These are phyloP conservation scores for Wickerhamomyces sp. DNA, from an alignment of 1,139 yeast species.

Conservation along the genomic window DNA sequence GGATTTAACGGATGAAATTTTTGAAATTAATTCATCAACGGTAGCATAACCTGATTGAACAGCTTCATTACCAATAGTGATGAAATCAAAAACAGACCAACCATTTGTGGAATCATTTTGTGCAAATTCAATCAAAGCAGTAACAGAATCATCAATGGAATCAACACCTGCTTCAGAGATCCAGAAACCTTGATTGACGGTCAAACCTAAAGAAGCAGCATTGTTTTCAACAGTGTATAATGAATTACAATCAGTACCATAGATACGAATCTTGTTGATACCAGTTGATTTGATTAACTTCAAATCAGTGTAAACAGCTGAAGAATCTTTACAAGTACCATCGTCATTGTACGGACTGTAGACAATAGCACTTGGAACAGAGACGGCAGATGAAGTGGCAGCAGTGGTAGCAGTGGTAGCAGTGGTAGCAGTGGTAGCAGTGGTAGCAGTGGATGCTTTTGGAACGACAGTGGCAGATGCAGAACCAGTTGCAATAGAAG, in stretches of 20 bases:
- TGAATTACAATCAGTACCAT: slow-evolving; percentile 82
- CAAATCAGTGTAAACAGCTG: slow-evolving; percentile 55
- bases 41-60: slow-evolving; percentile 55
- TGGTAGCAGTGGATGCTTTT: slow-evolving; percentile 3
- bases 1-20: slow-evolving; percentile 59
- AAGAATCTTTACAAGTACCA: slow-evolving; percentile 58
- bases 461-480: neutral
- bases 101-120: slow-evolving; percentile 42
- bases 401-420: slow-evolving; percentile 12
- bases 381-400: slow-evolving; percentile 22
- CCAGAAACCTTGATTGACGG: slow-evolving; percentile 86
- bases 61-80: slow-evolving; percentile 89
- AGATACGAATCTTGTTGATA: slow-evolving; percentile 61
- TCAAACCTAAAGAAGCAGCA: slow-evolving; percentile 56
- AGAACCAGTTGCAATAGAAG: slow-evolving; percentile 12
- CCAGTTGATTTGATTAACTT: slow-evolving; percentile 53
- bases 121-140: slow-evolving; percentile 39
- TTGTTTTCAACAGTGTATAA: slow-evolving; percentile 61
- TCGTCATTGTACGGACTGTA: slow-evolving; percentile 78
- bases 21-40: slow-evolving; percentile 52
- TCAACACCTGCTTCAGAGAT: slow-evolving; percentile 57
- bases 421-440: slow-evolving; percentile 10
- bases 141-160: slow-evolving; percentile 59
- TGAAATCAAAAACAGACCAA: slow-evolving; percentile 68
- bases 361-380: slow-evolving; percentile 53